Evolutionary conservation across 116 monocot genomes (phyloP), one percentile per base, ranked within the genome.

Genomic region (Trichopus zeylanicus): DNA sequence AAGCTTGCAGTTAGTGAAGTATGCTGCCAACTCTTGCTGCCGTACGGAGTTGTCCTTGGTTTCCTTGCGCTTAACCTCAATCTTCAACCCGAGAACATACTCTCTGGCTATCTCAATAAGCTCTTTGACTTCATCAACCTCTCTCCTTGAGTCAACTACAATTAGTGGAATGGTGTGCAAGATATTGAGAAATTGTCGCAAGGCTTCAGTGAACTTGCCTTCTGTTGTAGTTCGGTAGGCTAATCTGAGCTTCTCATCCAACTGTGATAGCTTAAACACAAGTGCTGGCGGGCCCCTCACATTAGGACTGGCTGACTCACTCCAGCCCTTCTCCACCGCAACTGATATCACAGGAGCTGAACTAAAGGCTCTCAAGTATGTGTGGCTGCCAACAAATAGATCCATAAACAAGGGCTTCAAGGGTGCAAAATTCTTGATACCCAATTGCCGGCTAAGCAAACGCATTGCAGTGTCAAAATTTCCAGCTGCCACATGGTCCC

Each of bases 41-140:
- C 70, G 78, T 39, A 85, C 67, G 10, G 39, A 8, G 62, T 81
- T 57, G 51, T 88, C 82, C 59, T 66, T 85, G 15, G 42, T 46
- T 51, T 85, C 93, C 82, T 74, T 85, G 58, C 85, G 79, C 46
- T 77, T 82, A 8, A 82, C 66, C 54, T 93, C 89, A 20, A 93
- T 79, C 53, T 82, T 78, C 62, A 93, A 68, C 48, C 93, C 93
- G 27, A 93, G 61, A 7, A 85, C 85, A 53, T 93, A 93, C 56
- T 93, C 93, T 56, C 66, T 72, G 0, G 70, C 72, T 23, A 93
- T 88, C 31, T 73, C 80, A 29, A 88, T 80, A 18, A 88, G 60
- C 65, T 93, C 89, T 75, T 93, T 93, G 25, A 93, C 82, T 68
- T 93, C 93, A 73, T 93, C 93, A 48, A 88, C 93, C 69, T 88